Percentiles rank a stretch among this genome's conserved stretches.
These are phyloP conservation scores for Dichomitus squalens DNA, from an alignment of 1,284 basidiomycete genomes.

Conservation along the genomic window DNA sequence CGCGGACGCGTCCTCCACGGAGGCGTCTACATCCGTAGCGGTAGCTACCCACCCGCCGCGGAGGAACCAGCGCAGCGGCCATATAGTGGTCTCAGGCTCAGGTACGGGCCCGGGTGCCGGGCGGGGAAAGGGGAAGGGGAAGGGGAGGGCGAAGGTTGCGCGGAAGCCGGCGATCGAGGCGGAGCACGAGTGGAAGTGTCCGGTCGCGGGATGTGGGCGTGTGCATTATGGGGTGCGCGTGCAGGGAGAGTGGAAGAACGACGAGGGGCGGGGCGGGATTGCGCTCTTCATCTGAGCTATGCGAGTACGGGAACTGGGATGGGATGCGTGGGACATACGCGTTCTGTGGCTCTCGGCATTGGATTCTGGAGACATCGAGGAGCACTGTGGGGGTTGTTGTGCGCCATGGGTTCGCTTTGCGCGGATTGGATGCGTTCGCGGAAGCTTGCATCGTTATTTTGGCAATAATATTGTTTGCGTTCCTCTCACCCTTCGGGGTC, in stretches of 20 bases:
- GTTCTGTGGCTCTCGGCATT: background rate
- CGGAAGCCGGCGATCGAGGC: conserved; percentile 40
- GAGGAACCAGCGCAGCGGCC: background rate
- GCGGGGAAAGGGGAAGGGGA: conserved; percentile 38
- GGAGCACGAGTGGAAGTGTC: conserved; percentile 62
- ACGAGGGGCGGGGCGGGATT: conserved; percentile 46
- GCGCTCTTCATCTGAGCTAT: conserved; percentile 44
- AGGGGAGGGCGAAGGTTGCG: conserved; percentile 36
- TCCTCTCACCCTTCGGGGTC: conserved; percentile 20
- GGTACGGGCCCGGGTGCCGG: background rate
- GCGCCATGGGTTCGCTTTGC: background rate
- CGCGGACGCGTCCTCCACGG: background rate
- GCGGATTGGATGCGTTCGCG: background rate
- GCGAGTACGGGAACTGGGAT: background rate
- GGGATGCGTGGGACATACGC: background rate
- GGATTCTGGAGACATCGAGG: background rate
- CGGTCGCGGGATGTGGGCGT: conserved; percentile 55
- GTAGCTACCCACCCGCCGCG: background rate
- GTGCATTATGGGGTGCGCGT: conserved; percentile 59
- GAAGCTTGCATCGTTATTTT: background rate
- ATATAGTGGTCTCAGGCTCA: background rate
- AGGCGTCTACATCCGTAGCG: background rate
- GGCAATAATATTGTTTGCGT: conserved; percentile 13
- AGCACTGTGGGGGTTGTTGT: background rate
- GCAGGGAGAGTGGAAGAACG: conserved; percentile 53